Evolutionary conservation across 371 early-diverging fungal species (phyloP), one percentile per base, ranked within the genome.

Genomic region (Coemansia sp.): DNA sequence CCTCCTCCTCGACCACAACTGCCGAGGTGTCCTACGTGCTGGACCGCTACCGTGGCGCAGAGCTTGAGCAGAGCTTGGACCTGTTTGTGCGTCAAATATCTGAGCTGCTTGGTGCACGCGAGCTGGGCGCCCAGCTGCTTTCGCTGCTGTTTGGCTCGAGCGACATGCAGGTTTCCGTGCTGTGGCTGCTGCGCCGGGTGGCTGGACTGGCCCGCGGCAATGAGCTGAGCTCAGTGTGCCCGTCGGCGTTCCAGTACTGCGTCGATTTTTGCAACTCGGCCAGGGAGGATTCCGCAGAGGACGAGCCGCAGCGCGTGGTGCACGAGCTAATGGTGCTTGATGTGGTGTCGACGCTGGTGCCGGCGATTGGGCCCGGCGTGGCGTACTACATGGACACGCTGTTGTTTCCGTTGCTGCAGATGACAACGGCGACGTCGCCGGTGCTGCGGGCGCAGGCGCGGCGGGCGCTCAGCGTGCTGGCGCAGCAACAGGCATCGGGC

Each of bases 321-420:
- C 56, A 40, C n/a, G 36, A 50, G 30, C 61, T 58, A 26, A 53
- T 69, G 49, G 65, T 64, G 4, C 63, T 72, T 10, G 47, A 57
- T 4, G 63, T 69, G 3, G 45, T 72, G 3, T 52, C 74, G 2
- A 39, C 49, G 0, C 36, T 58, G 0, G 56, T 65, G 42, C 69
- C 74, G 2, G 10, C 26, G 5, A 49, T 64, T 0, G 74, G 74
- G 1, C 30, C 63, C 5, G 47, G 58, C 5, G 59, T 56, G 2
- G 65, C 65, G 4, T 72, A 72, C 34, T 61, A 53, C 33, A 40
- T 72, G 58, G 72, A 72, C 50, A 41, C 57, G 12, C 61, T 72
- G 36, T 43, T 72, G 12, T 72, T 72, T 16, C 72, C 72, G 0
- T 14, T 72, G 47, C 65, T 72, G 45, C 69, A 68, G 40, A 53